Base-by-base conservation (phyloP, 495 filamentous ascomycete genomes). In the Trichoderma virens region DNA sequence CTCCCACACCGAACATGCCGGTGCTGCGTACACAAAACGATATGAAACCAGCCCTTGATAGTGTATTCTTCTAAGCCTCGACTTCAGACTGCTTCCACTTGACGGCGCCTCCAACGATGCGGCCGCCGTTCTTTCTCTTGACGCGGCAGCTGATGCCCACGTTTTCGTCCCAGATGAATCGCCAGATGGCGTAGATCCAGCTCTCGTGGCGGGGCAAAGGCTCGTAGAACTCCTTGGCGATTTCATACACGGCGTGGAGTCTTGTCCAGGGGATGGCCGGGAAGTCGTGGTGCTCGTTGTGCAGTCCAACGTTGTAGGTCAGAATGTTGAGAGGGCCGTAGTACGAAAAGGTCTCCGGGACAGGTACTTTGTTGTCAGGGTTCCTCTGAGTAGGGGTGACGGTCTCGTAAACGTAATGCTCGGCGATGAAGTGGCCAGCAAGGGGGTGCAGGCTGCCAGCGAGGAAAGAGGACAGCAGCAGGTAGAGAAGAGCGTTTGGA, bases 251-350 rank as follows among this genome's bases (percentile, higher is more conserved):
- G 67, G 74, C 76, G 3, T 88, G 87, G 28, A 99, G 80, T 7
- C 86, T 79, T 3, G 91, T 97, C 94, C 94, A 99, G 2, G 94
- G 93, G 61, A 98, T 84, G 27, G 95, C 94, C 27, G 94, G 94
- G 79, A 98, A 98, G 73, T 98, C 94, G 71, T 99, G 94, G 75
- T 98, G 94, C 78, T 99, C 94, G 70, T 99, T 99, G 74, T 99
- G 94, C 67, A 96, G 74, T 20, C 94, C 94, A 11, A 99, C 94
- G 67, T 99, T 98, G 76, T 97, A 99, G 1, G 93, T 96, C 23
- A 99, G 75, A 60, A 92, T 74, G 75, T 99, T 99, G 47, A 98
- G 81, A 0, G 89, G 85, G 5, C 94, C 94, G 73, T 99, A 99
- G 80, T 99, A 99, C 32, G 88, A 92, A 78, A 88, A 99, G 0